Evolutionary conservation across 352 stramenopile genomes (phyloP).

Genomic region (Pythium graminicola): DNA sequence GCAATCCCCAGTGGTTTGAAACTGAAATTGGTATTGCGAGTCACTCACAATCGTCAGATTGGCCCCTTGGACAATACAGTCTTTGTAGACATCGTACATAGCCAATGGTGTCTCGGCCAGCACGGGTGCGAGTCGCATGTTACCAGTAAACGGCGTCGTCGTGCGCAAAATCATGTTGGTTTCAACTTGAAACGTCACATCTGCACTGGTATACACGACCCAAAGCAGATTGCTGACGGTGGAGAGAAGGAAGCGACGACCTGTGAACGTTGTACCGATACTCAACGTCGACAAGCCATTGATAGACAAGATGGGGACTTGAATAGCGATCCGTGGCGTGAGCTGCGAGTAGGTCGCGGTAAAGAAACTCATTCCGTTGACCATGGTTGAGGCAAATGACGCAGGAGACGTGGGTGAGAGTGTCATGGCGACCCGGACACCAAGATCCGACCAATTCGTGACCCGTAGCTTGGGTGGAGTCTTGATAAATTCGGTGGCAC

Average conservation of each 20-base stretch:
- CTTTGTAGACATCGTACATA: conserved; percentile 42
- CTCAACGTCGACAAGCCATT: conserved; percentile 28
- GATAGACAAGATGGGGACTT: conserved; percentile 48
- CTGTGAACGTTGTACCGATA: conserved; percentile 26
- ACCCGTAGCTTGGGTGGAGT: conserved; percentile 42
- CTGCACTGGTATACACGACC: conserved; percentile 42
- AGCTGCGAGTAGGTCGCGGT: conserved; percentile 47
- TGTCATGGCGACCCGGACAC: conserved; percentile 47
- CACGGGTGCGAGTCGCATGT: conserved; percentile 41
- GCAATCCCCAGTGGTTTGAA: conserved; percentile 52
- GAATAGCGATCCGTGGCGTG: conserved; percentile 41
- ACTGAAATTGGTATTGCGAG: conserved; percentile 45
- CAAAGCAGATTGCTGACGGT: conserved; percentile 51
- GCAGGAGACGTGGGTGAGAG: conserved; percentile 15
- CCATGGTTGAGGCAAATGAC: conserved; percentile 37
- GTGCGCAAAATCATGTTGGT: conserved; percentile 39
- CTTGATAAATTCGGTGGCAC: conserved; percentile 43
- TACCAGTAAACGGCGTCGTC: conserved; percentile 35
- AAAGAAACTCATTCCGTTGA: conserved; percentile 74
- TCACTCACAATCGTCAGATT: conserved; percentile 38
- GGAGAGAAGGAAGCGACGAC: conserved; percentile 41
- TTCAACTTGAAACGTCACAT: conserved; percentile 33
- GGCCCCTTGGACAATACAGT: conserved; percentile 39
- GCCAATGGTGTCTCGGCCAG: conserved; percentile 31
- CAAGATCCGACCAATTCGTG: conserved; percentile 56